Conservation (phyloP, 2,329 filamentous ascomycete genomes). For the Tolypocladium paradoxum region DNA sequence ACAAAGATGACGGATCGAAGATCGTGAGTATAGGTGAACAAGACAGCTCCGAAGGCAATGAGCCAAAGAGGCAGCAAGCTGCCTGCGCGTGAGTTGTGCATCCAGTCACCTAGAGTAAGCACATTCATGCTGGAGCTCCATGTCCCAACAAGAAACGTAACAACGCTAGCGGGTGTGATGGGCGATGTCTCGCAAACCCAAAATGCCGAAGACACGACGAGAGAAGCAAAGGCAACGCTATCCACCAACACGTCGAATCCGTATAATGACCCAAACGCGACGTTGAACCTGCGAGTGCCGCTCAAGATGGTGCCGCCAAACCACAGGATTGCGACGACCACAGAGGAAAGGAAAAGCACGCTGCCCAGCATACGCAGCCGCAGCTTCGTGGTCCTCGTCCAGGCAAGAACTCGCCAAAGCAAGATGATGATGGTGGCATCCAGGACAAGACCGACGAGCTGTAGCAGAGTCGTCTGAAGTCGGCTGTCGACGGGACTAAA, state of each 20-base stretch:
- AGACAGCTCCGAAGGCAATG: slow-evolving; percentile 28
- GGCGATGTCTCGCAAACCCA: slow-evolving; percentile 37
- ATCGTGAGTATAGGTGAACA: slow-evolving; percentile 33
- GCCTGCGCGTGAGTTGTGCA: slow-evolving; percentile 25
- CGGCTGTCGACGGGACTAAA: slow-evolving; percentile 30
- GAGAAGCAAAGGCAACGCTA: slow-evolving; percentile 31
- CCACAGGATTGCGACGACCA: slow-evolving; percentile 27
- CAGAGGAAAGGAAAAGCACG: slow-evolving; percentile 29
- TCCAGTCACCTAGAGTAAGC: slow-evolving; percentile 31
- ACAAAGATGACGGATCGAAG: slow-evolving; percentile 32
- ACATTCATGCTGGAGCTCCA: slow-evolving; percentile 24
- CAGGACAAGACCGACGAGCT: slow-evolving; percentile 31
- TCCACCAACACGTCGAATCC: slow-evolving; percentile 38
- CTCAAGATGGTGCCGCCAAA: slow-evolving; percentile 19
- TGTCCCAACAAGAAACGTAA: slow-evolving; percentile 32
- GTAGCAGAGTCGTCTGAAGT: slow-evolving; percentile 25
- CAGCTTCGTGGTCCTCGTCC: slow-evolving; percentile 35
- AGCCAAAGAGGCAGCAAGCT: slow-evolving; percentile 28
- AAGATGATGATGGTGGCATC: slow-evolving; percentile 37
- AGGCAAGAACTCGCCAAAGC: slow-evolving; percentile 39
- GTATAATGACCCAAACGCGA: slow-evolving; percentile 32
- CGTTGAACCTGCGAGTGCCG: slow-evolving; percentile 8
- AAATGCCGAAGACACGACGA: slow-evolving; percentile 33
- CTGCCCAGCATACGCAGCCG: slow-evolving; percentile 34
- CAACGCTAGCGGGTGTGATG: slow-evolving; percentile 28